Percentiles rank a stretch among this genome's conserved stretches.
Evolutionary conservation across 495 filamentous ascomycete genomes (phyloP).

Genomic region (Penicillium waksmanii): DNA sequence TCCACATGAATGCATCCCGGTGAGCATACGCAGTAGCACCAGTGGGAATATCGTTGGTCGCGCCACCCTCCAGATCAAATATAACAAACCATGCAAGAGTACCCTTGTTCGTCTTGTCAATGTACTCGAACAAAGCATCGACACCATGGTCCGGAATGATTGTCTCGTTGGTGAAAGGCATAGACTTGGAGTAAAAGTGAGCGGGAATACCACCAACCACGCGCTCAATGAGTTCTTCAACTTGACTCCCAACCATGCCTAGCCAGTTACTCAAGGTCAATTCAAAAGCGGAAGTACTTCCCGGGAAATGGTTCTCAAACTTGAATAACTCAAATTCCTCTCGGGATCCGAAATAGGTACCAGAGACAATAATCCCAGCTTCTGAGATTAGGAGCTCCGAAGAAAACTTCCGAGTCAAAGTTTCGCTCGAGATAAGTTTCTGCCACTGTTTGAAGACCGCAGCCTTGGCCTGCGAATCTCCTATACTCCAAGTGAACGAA

Average conservation of each 20-base stretch:
- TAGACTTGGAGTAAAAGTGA: constrained; percentile 50
- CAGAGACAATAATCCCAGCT: constrained; percentile 35
- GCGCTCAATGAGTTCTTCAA: constrained; percentile 43
- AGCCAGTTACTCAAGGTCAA: constrained; percentile 60
- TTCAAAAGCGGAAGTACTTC: constrained; percentile 29
- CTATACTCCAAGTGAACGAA: constrained; percentile 42
- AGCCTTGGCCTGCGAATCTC: constrained; percentile 27
- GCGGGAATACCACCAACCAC: constrained; percentile 37
- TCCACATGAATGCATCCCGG: constrained; percentile 50
- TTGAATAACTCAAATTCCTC: constrained; percentile 43
- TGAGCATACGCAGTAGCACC: constrained; percentile 50
- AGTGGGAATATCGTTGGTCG: constrained; percentile 39
- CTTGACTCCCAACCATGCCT: constrained; percentile 50
- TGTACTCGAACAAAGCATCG: constrained; percentile 43
- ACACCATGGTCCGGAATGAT: constrained; percentile 39
- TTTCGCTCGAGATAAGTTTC: constrained; percentile 36
- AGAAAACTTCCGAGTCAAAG: constrained; percentile 57
- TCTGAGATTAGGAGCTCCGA: constrained; percentile 36
- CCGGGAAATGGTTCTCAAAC: constrained; percentile 36
- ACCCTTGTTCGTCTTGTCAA: constrained; percentile 50
- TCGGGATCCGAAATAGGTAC: constrained; percentile 45
- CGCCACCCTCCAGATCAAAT: constrained; percentile 49
- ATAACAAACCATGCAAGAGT: constrained; percentile 48
- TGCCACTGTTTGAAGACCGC: constrained; percentile 47
- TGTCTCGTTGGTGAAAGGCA: constrained; percentile 54